A percentile compares a stretch with the other conserved stretches of the same genome.
These are phyloP conservation scores for Pleurotus citrinopileatus DNA, from an alignment of 768 basidiomycete species.

Conservation along the genomic window DNA sequence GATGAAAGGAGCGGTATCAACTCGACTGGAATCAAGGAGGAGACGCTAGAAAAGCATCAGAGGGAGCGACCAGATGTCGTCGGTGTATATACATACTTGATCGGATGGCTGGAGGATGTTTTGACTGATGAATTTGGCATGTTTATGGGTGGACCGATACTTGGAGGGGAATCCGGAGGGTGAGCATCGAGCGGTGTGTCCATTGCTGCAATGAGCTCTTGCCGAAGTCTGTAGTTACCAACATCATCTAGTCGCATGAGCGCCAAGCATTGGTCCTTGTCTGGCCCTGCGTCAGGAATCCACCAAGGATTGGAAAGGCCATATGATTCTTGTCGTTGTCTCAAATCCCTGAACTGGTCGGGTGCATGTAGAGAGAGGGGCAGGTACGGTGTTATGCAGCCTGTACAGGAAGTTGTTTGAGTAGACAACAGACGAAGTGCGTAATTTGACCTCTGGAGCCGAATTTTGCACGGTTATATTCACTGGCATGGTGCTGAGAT, in stretches of 20 bases:
- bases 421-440: not conserved
- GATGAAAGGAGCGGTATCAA: constrained; percentile 52
- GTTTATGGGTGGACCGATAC: constrained; percentile 5
- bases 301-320: constrained; percentile 45
- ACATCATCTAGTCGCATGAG: constrained; percentile 19
- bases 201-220: constrained; percentile 54
- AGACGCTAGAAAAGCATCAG: constrained; percentile 42
- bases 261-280: constrained; percentile 20
- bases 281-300: constrained; percentile 27
- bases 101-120: constrained; percentile 79
- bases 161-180: constrained; percentile 9
- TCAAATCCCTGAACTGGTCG: constrained; percentile 50
- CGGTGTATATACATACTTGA: constrained; percentile 59
- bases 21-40: constrained; percentile 59
- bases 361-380: constrained; percentile 67
- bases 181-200: constrained; percentile 33
- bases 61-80: constrained; percentile 1
- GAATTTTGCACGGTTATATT: constrained; percentile 69
- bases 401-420: constrained; percentile 28
- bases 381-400: constrained; percentile 53
- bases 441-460: constrained; percentile 37
- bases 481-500: constrained; percentile 72
- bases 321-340: constrained; percentile 44
- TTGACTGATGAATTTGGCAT: constrained; percentile 38
- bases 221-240: constrained; percentile 31